phyloP scores from a whole-genome alignment of 2,329 filamentous ascomycete genomes.

The Calonectria crousiana region DNA sequence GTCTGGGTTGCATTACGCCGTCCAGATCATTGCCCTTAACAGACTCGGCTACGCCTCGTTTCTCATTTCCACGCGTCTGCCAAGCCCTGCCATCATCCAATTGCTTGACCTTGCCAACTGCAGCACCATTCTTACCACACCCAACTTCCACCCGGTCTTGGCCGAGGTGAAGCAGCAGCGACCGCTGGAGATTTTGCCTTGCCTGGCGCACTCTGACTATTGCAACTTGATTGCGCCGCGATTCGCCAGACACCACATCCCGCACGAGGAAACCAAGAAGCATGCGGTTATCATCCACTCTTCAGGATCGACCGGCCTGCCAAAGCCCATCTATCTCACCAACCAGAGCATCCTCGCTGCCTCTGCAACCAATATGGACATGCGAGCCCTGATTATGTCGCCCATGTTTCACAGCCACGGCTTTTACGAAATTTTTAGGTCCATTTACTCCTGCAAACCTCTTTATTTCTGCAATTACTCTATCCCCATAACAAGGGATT shows the following conservation, averaged over 20 bases:
- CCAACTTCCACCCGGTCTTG: constrained; percentile 32
- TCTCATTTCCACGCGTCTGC: constrained; percentile 38
- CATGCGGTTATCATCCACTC: constrained; percentile 48
- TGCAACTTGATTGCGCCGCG: constrained; percentile 25
- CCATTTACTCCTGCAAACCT: constrained; percentile 62
- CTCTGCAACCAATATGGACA: constrained; percentile 52
- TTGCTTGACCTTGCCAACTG: constrained; percentile 29
- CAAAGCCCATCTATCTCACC: constrained; percentile 72
- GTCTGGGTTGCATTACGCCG: constrained; percentile 35
- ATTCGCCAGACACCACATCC: constrained; percentile 31
- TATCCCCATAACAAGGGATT: constrained; percentile 65
- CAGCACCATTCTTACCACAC: constrained; percentile 29
- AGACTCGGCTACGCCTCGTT: constrained; percentile 37
- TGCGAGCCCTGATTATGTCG: constrained; percentile 65
- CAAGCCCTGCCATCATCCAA: constrained; percentile 33
- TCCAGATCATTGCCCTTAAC: constrained; percentile 39
- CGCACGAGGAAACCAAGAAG: constrained; percentile 32
- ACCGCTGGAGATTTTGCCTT: constrained; percentile 26
- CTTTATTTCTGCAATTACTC: constrained; percentile 67
- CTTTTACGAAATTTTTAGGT: constrained; percentile 65
- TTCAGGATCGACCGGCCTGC: constrained; percentile 69
- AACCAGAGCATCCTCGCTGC: constrained; percentile 64
- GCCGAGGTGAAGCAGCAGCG: constrained; percentile 31
- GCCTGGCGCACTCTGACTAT: constrained; percentile 23
- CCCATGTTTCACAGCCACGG: constrained; percentile 73